A percentile compares a stretch with the other conserved stretches of the same genome.
Evolutionary conservation across 2,329 filamentous ascomycete species (phyloP).

Genomic region (Calonectria ilicicola): DNA sequence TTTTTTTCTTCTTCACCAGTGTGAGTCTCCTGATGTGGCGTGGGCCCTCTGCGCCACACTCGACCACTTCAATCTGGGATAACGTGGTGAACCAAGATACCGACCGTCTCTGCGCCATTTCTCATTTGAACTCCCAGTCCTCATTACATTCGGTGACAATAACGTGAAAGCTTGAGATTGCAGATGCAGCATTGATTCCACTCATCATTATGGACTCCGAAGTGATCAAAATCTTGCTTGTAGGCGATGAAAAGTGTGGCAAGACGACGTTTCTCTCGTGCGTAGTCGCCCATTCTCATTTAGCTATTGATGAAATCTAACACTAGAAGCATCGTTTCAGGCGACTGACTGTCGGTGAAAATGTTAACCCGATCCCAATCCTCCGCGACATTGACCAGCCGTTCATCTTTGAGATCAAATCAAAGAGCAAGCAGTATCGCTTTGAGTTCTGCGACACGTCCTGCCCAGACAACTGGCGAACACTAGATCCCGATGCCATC

Average conservation of each 20-base stretch:
- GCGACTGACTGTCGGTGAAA: slow-evolving; percentile 62
- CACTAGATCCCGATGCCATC: slow-evolving; percentile 68
- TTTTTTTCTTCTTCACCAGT: too few relatives aligned
- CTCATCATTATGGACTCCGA: slow-evolving; percentile 57
- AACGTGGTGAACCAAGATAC: background rate
- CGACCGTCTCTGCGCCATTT: slow-evolving; percentile 11
- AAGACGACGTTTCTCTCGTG: slow-evolving; percentile 74
- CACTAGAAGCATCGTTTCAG: slow-evolving; percentile 48
- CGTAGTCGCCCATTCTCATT: slow-evolving; percentile 44
- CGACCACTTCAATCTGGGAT: background rate
- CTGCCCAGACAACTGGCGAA: slow-evolving; percentile 68
- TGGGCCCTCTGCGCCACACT: background rate
- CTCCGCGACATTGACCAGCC: slow-evolving; percentile 71
- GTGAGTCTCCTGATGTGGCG: slow-evolving; percentile 26
- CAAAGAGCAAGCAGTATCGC: slow-evolving; percentile 55
- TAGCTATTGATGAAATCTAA: slow-evolving; percentile 22
- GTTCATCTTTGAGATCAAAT: slow-evolving; percentile 67
- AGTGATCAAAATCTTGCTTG: slow-evolving; percentile 64
- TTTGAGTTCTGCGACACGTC: slow-evolving; percentile 72
- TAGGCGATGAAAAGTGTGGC: slow-evolving; percentile 70
- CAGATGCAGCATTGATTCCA: background rate
- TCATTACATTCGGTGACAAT: background rate
- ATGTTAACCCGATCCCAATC: slow-evolving; percentile 57
- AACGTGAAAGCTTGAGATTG: background rate
- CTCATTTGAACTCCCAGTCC: background rate